Evolutionary conservation across 352 stramenopile species (phyloP).

Genomic region (Pythium coloratum): DNA sequence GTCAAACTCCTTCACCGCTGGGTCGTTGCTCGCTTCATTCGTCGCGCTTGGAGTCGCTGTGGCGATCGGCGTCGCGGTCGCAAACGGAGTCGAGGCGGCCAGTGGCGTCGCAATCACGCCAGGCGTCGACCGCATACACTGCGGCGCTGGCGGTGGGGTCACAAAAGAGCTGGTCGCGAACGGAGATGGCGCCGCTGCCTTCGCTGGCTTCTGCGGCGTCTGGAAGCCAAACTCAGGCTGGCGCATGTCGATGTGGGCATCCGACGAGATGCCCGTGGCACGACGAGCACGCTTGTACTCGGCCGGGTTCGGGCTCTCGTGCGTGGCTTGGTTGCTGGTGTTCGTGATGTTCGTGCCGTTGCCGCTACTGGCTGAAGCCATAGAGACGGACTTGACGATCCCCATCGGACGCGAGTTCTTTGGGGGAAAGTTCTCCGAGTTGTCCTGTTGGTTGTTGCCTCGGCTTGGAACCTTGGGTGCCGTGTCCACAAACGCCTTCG

Average conservation of each 20-base stretch:
- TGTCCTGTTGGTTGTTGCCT: slow-evolving; percentile 18
- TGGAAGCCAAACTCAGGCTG: slow-evolving; percentile 17
- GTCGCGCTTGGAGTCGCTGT: background rate
- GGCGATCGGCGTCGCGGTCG: background rate
- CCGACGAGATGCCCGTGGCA: slow-evolving; percentile 9
- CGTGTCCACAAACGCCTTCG: slow-evolving; percentile 27
- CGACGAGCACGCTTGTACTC: slow-evolving; percentile 33
- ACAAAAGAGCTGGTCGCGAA: background rate
- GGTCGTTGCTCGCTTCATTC: slow-evolving; percentile 6
- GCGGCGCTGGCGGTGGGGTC: background rate
- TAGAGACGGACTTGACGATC: background rate
- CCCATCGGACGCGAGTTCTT: slow-evolving; percentile 5
- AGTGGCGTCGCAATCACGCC: background rate
- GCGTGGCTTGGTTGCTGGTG: slow-evolving; percentile 17
- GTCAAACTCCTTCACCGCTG: slow-evolving; percentile 20
- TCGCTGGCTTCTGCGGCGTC: background rate
- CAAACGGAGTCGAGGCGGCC: background rate
- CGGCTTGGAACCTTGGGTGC: slow-evolving; percentile 14
- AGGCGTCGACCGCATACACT: background rate
- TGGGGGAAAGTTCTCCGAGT: slow-evolving; percentile 18
- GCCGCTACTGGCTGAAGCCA: slow-evolving; percentile 4
- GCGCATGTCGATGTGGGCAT: slow-evolving; percentile 26
- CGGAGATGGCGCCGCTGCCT: background rate
- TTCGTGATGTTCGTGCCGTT: background rate
- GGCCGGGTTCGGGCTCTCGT: slow-evolving; percentile 30